phyloP scores from a whole-genome alignment of 1,139 yeast genomes.

The Tardiomyces digboiensis region DNA sequence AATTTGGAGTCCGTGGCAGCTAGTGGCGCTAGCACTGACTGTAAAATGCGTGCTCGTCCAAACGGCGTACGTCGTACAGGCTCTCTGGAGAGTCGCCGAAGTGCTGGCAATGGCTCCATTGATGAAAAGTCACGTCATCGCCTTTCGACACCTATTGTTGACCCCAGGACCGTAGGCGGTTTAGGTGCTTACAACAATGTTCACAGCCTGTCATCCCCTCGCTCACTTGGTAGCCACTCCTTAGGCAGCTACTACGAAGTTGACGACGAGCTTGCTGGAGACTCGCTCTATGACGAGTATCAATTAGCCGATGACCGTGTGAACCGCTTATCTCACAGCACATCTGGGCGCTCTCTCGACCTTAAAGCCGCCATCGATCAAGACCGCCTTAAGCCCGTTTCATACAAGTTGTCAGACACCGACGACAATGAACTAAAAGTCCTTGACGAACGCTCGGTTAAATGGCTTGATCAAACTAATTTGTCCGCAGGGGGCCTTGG shows the following conservation, averaged over 20 bases:
- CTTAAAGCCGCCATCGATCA: background rate
- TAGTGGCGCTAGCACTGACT: too few species aligned
- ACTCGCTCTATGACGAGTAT: background rate
- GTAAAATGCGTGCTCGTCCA: too few species aligned
- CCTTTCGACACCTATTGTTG: background rate
- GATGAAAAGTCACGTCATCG: background rate
- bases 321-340: background rate
- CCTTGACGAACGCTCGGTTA: constrained; percentile 1
- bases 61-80: background rate
- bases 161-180: too few species aligned
- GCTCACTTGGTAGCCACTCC: background rate
- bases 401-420: too few species aligned
- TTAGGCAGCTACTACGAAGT: background rate
- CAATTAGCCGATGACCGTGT: too few species aligned
- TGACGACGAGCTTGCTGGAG: background rate
- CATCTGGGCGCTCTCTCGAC: background rate
- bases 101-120: background rate
- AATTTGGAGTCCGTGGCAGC: too few species aligned
- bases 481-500: background rate
- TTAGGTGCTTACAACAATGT: too few species aligned
- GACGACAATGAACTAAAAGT: constrained; percentile 5
- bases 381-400: background rate
- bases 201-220: too few species aligned
- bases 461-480: background rate
- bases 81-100: background rate